Percentiles rank a stretch among this genome's conserved stretches.
These are phyloP conservation scores for Nemania sp. DNA, from an alignment of 2,329 filamentous ascomycete genomes.

Conservation along the genomic window DNA sequence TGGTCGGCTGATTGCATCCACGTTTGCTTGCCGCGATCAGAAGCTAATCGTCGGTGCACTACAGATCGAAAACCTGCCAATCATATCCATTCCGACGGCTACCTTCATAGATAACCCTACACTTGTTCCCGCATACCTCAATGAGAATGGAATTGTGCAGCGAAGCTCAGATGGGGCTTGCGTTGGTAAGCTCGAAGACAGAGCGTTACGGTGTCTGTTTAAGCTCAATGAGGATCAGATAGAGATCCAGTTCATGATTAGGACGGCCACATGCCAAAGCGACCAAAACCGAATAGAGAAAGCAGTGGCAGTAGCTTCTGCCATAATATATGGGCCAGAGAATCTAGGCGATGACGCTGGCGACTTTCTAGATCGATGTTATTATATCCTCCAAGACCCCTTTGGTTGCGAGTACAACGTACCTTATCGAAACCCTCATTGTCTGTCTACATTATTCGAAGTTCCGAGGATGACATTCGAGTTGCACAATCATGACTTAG, in stretches of 20 bases:
- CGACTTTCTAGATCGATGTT: conserved; percentile 19
- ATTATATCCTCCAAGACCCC: conserved; percentile 22
- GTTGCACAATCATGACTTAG: conserved; percentile 6
- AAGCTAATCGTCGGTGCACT: conserved; percentile 12
- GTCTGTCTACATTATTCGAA: conserved; percentile 26
- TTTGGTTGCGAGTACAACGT: conserved; percentile 20
- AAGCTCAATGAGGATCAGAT: conserved; percentile 16
- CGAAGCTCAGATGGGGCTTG: conserved; percentile 19
- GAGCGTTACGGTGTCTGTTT: conserved; percentile 9
- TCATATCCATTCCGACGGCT: conserved; percentile 7
- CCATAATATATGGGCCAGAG: conserved; percentile 25
- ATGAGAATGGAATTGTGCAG: conserved; percentile 18
- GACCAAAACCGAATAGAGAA: neutral
- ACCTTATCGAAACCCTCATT: conserved; percentile 26
- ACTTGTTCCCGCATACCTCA: conserved; percentile 6
- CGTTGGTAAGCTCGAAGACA: conserved; percentile 24
- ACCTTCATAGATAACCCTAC: conserved; percentile 13
- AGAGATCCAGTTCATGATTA: conserved; percentile 26
- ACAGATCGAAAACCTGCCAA: conserved; percentile 25
- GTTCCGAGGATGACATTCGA: conserved; percentile 23
- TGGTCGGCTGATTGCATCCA: neutral
- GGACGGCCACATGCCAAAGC: neutral
- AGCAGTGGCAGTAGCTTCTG: conserved; percentile 7
- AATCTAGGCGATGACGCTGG: conserved; percentile 18
- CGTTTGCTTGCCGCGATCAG: neutral